Conservation (phyloP, 1,284 basidiomycete species). For the Tilletia indica region DNA sequence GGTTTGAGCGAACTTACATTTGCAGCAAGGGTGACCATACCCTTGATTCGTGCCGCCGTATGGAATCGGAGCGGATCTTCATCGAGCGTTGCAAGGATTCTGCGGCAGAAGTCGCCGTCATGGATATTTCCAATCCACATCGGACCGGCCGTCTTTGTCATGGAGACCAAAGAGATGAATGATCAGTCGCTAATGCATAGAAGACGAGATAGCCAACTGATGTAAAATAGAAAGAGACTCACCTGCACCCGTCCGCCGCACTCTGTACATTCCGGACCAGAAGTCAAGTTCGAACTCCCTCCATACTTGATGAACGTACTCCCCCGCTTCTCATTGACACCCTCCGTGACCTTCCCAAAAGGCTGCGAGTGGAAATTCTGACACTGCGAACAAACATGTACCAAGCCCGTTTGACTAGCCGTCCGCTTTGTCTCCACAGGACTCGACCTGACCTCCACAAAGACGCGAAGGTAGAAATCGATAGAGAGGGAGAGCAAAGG, state of each 20-base stretch:
- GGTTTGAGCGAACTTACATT: constrained; percentile 56
- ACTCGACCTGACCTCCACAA: constrained; percentile 74
- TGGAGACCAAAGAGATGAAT: not conserved
- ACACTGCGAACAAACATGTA: constrained; percentile 49
- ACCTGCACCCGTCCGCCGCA: constrained; percentile 72
- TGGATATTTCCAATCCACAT: constrained; percentile 95
- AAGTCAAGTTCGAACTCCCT: constrained; percentile 70
- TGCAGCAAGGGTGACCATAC: constrained; percentile 87
- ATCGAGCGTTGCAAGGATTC: constrained; percentile 72
- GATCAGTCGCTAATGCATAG: too few species aligned
- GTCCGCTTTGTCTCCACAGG: constrained; percentile 84
- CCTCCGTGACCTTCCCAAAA: constrained; percentile 38
- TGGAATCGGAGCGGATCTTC: constrained; percentile 65
- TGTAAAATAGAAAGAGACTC: not conserved
- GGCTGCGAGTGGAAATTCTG: constrained; percentile 40
- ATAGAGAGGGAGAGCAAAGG: constrained; percentile 91
- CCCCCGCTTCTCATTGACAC: constrained; percentile 36
- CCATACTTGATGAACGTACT: constrained; percentile 59
- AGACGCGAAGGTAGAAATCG: constrained; percentile 94
- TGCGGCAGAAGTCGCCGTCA: constrained; percentile 70
- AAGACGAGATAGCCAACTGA: not conserved
- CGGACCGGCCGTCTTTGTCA: constrained; percentile 74
- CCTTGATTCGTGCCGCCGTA: constrained; percentile 81
- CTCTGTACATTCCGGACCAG: constrained; percentile 70
- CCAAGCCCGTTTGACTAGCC: constrained; percentile 49